These are phyloP conservation scores for Pythium biforme DNA, from an alignment of 352 stramenopile species.

Conservation along the genomic window DNA sequence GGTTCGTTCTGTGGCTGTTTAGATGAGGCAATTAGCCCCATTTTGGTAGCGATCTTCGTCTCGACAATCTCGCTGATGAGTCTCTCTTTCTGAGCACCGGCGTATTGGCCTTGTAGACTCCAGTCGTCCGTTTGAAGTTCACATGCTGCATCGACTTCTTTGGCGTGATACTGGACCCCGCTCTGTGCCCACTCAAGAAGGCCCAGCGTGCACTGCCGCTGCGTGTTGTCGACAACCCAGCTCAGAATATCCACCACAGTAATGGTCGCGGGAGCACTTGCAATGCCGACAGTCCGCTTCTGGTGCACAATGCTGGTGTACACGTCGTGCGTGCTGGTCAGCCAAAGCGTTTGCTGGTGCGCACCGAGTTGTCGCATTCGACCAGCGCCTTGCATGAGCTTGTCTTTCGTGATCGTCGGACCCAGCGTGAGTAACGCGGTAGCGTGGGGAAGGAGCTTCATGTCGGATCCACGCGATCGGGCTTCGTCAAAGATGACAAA, in stretches of 20 bases:
- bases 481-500: slow-evolving; percentile 92
- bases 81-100: slow-evolving; percentile 17
- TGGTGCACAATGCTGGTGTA: slow-evolving; percentile 40
- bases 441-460: slow-evolving; percentile 72
- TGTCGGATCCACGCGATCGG: slow-evolving; percentile 80
- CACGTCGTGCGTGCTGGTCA: slow-evolving; percentile 70
- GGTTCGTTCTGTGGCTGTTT: neutral
- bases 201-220: slow-evolving; percentile 52
- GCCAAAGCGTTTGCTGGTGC: slow-evolving; percentile 60
- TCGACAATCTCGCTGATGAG: slow-evolving; percentile 36
- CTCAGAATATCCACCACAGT: slow-evolving; percentile 39
- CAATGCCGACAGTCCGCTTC: neutral
- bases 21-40: neutral
- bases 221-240: slow-evolving; percentile 88
- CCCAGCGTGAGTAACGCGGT: slow-evolving; percentile 81
- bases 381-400: slow-evolving; percentile 89
- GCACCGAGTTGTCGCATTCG: slow-evolving; percentile 78
- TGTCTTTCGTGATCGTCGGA: slow-evolving; percentile 89
- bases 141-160: slow-evolving; percentile 13
- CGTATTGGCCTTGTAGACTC: slow-evolving; percentile 39
- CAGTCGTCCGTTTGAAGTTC: slow-evolving; percentile 23
- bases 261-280: neutral
- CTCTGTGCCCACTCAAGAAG: slow-evolving; percentile 80
- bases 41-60: neutral
- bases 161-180: slow-evolving; percentile 60